phyloP scores from a whole-genome alignment of 177 flowering plant genomes.

The Vitis hybrid region DNA sequence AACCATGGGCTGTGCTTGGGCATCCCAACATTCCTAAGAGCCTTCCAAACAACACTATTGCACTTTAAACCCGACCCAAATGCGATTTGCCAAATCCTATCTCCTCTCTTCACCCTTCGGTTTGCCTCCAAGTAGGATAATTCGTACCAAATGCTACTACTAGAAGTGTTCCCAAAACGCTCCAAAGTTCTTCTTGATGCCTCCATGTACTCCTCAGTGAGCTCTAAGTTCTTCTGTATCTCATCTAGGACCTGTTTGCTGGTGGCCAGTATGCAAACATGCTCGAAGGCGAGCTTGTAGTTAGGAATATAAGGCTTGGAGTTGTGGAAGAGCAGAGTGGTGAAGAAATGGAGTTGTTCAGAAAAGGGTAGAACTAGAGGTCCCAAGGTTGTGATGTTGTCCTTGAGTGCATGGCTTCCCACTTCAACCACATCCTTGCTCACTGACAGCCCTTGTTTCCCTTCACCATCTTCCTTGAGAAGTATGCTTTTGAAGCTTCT shows the following conservation, averaged over 20 bases:
- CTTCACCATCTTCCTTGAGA: conserved; percentile 48
- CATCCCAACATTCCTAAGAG: conserved; percentile 36
- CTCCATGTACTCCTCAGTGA: conserved; percentile 65
- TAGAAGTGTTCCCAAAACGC: conserved; percentile 79
- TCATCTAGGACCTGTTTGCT: conserved; percentile 62
- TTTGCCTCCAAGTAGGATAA: conserved; percentile 65
- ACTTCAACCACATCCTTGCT: conserved; percentile 57
- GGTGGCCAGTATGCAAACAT: conserved; percentile 61
- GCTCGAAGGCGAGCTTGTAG: conserved; percentile 75
- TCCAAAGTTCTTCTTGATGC: conserved; percentile 64
- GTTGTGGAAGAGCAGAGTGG: conserved; percentile 27
- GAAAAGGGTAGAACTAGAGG: conserved; percentile 59
- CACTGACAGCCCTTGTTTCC: conserved; percentile 48
- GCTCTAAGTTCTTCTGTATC: conserved; percentile 57
- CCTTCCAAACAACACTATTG: conserved; percentile 68
- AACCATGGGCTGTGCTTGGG: conserved; percentile 45
- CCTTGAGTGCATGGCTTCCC: conserved; percentile 70
- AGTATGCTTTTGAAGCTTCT: conserved; percentile 47
- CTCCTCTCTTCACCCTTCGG: conserved; percentile 44
- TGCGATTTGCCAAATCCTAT: conserved; percentile 69
- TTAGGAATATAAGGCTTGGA: conserved; percentile 59
- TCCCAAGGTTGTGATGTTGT: conserved; percentile 59
- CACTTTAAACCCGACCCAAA: conserved; percentile 84
- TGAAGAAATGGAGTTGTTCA: conserved; percentile 52
- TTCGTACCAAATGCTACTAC: conserved; percentile 82